phyloP scores from a whole-genome alignment of 2,329 filamentous ascomycete genomes.

The Chrysosporium keratinophilum region DNA sequence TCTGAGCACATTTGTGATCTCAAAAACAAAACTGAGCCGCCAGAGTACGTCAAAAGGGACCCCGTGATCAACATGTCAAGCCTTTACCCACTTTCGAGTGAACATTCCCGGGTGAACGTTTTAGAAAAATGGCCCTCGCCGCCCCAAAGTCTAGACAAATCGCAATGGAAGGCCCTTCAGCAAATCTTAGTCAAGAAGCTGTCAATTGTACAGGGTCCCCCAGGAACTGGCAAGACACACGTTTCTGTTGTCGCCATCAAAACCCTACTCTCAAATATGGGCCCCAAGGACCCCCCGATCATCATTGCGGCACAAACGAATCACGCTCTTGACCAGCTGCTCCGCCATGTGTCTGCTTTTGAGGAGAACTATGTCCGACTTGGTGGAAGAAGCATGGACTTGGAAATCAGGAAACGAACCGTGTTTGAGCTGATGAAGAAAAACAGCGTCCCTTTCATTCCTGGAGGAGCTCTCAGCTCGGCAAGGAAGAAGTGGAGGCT shows the following conservation, averaged over 20 bases:
- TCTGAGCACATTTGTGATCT: conserved; percentile 36
- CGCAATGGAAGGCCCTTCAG: conserved; percentile 58
- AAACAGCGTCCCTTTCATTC: conserved; percentile 25
- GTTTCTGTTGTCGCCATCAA: conserved; percentile 64
- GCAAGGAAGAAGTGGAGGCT: conserved; percentile 36
- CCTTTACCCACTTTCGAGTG: conserved; percentile 29
- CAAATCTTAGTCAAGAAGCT: conserved; percentile 62
- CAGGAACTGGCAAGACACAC: conserved; percentile 70
- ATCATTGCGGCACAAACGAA: conserved; percentile 81
- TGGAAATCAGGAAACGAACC: conserved; percentile 54
- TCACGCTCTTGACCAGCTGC: conserved; percentile 75
- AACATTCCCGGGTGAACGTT: conserved; percentile 42
- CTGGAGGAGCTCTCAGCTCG: conserved; percentile 32
- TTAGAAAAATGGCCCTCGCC: conserved; percentile 44
- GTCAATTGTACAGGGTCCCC: conserved; percentile 74
- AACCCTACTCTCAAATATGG: conserved; percentile 52
- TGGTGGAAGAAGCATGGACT: conserved; percentile 59
- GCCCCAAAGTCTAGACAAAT: conserved; percentile 51
- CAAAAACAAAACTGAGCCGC: conserved; percentile 35
- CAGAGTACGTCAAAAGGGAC: conserved; percentile 43
- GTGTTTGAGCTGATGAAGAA: conserved; percentile 51
- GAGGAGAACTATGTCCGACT: conserved; percentile 55
- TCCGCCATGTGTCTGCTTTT: conserved; percentile 53
- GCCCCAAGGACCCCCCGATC: conserved; percentile 52
- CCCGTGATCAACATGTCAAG: conserved; percentile 44